Conservation (phyloP, 257 asterid species). For the Linaria vulgaris region DNA sequence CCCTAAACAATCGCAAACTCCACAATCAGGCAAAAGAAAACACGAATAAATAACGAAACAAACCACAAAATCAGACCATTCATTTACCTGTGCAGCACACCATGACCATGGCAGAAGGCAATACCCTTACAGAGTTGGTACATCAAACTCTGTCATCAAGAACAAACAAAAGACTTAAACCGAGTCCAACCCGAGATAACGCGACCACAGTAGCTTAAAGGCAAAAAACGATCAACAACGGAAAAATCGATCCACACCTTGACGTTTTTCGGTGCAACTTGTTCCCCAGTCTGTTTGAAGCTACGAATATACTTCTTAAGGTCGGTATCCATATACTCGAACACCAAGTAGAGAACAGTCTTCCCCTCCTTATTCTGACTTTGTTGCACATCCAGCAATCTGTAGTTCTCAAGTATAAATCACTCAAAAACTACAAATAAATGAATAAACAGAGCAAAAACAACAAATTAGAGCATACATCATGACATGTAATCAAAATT, state of each 20-base stretch:
- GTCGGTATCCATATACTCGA: constrained; percentile 94
- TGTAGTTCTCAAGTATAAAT: constrained; percentile 22
- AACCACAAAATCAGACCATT: not conserved
- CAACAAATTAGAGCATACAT: not conserved
- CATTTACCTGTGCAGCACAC: constrained; percentile 79
- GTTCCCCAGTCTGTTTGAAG: constrained; percentile 54
- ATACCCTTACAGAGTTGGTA: constrained; percentile 96
- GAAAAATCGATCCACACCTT: constrained; percentile 44
- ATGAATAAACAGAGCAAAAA: not conserved
- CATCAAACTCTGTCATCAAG: constrained; percentile 69
- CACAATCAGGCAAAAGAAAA: not conserved
- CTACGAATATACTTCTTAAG: constrained; percentile 81
- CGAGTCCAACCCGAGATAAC: not conserved
- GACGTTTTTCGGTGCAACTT: constrained; percentile 44
- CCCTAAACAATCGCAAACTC: constrained; percentile 45
- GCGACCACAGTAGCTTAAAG: not conserved
- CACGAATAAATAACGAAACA: not conserved
- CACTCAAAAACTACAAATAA: not conserved
- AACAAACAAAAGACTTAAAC: not conserved
- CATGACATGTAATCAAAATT: not conserved
- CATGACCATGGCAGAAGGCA: constrained; percentile 97
- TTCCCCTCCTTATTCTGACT: constrained; percentile 87
- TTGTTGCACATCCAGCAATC: constrained; percentile 92
- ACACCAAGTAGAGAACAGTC: constrained; percentile 84
- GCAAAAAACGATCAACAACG: not conserved